Evolutionary conservation across 805 yeast species (phyloP), one percentile per base, ranked within the genome.

Genomic region (Candida boidinii): DNA sequence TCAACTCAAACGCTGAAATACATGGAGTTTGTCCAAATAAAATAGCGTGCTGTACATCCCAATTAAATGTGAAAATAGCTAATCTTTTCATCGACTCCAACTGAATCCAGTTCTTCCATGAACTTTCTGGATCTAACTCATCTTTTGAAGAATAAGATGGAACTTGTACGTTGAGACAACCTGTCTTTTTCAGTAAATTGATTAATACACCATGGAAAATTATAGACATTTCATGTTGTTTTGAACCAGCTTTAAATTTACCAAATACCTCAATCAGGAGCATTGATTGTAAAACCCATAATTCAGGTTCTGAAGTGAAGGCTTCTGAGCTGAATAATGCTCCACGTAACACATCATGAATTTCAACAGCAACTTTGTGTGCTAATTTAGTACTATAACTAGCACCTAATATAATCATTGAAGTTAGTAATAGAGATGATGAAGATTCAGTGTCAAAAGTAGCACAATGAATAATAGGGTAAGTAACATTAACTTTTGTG

Each of bases 381-480:
- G 28, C 12, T 7, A 14, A 30, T 30, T 23, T 19, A 16, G 37
- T 4, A 14, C 30, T 23, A 23, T 34, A 29, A 17, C 30, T 34
- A 8, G 36, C 35, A 7, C 45, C 45, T 7, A 37, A 28, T 4
- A 35, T 20, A n/a, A 42, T n/a, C 20, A 38, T 21, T n/a, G 36
- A 14, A 2, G 36, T 28, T n/a, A 39, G 28, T 17, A 39, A 19
- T 4, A 33, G 13, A 8, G 24, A 23, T 6, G 33, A 31, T 4
- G 17, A 28, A 11, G 28, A 19, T 4, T 30, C 18, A 2, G 40
- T 40, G 7, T 35, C 33, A 20, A 38, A 43, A 12, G 38, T 33
- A 5, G 34, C 33, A 22, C 26, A 14, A 16, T 43, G 44, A 20
- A 43, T 38, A 24, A 43, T 19, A 5, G 44, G 46, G 22, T 43